phyloP scores from a whole-genome alignment of 257 asterid genomes.

The Nicotiana benthamiana region DNA sequence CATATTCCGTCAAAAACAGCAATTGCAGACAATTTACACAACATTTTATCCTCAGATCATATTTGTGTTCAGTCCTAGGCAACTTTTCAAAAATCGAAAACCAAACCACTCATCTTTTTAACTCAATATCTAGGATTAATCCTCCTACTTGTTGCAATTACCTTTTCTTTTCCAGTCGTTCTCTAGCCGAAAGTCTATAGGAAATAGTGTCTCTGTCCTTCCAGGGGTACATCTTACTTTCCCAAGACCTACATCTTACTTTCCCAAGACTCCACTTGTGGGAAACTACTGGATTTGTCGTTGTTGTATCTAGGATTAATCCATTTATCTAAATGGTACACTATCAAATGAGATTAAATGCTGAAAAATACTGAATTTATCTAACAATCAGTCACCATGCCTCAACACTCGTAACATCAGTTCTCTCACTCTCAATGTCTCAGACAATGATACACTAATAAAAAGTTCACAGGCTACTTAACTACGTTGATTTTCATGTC shows the following conservation, averaged over 20 bases:
- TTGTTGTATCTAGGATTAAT: neutral
- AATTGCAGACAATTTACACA: neutral
- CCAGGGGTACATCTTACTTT: too few relatives aligned
- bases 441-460: neutral
- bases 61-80: neutral
- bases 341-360: neutral
- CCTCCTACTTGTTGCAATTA: neutral
- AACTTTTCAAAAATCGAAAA: slow-evolving; percentile 3
- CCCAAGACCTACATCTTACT: too few relatives aligned
- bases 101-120: neutral
- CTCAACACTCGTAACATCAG: neutral
- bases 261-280: too few relatives aligned
- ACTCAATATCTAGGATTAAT: neutral
- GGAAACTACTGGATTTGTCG: too few relatives aligned
- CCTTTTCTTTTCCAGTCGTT: too few relatives aligned
- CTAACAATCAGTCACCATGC: neutral
- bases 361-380: neutral
- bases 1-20: neutral
- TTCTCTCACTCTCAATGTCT: neutral
- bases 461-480: neutral
- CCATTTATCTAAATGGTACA: neutral
- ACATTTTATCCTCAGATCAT: neutral
- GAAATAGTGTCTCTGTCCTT: too few relatives aligned
- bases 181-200: too few relatives aligned
- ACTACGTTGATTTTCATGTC: neutral